Base-by-base conservation (phyloP, 2,329 filamentous ascomycete genomes). In the Ophiosphaerella korrae region DNA sequence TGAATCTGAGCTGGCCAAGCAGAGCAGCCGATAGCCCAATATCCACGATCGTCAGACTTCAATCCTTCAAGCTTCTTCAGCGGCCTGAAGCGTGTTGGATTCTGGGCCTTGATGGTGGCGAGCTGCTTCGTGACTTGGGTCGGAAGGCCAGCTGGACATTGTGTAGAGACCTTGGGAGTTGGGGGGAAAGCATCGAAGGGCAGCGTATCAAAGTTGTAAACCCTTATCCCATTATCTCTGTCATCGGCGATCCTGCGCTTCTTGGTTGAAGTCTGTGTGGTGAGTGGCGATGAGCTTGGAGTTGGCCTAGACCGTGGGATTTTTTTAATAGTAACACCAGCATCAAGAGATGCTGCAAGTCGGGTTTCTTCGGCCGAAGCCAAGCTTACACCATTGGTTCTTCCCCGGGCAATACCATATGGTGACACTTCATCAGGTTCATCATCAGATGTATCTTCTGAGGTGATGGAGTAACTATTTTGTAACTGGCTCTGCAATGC, bases 21-120 rank as follows among this genome's bases (percentile, higher is more conserved):
- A 0, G 73, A 66, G 58, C 82, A 85, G 56, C 85, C 77, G 4
- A 96, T 63, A 2, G 78, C 71, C 92, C 92, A 97, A 72, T 89
- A 86, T 0, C 92, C 92, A 13, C 92, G 81, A 69, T 96, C 91
- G 33, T 88, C 82, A 0, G 74, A 73, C 2, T 79, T 73, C 1
- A 88, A 73, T 0, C 72, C 66, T 3, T 87, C 78, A 1, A 74
- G 73, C 44, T 82, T 54, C 5, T 41, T 55, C 3, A 58, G 37
- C 13, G 75, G 74, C 18, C 64, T 64, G 56, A 74, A 79, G 7
- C 63, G 59, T 5, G 43, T 53, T 16, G 61, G 48, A 16, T 72
- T 63, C 9, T 70, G 63, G 8, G 51, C 46, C 13, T 75, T 72
- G 11, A 68, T 56, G 3, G 48, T 41, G 23, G 54, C 51, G 2